Base-by-base conservation (phyloP, 371 early-diverging fungal species). In the Mortierella polycephala region DNA sequence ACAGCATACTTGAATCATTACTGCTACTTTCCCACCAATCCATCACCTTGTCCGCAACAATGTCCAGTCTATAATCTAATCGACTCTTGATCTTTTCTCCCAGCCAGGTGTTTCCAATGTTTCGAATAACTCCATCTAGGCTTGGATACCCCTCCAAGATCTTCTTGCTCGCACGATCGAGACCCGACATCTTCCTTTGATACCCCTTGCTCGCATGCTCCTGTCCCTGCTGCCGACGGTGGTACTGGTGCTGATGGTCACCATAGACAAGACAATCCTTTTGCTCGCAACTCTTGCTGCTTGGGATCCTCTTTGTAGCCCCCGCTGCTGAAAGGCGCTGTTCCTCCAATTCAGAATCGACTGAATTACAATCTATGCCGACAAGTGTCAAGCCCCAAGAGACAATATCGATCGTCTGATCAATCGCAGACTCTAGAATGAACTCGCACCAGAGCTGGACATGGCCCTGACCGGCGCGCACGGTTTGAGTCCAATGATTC, bases 391-490 rank as follows among this genome's bases (percentile, higher is more conserved):
- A 7, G 1, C 77, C 72, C 44, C 63, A 20, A 11, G 64, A 61
- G 9, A 71, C 55, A 51, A 67, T 51, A 39, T 77, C 77, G 30
- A 77, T 67, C 53, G 63, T 2, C 52, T 64, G 71, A n/a, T 77
- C 77, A 44, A 77, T 55, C 30, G 69, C 64, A 49, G 46, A 14
- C 49, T 67, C 71, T 7, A 77, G 41, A 10, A 77, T 21, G 56
- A 72, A 77, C 51, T 71, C 69, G 60, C 79, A 72, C 79, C 79
- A 77, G 41, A 61, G 66, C 45, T 60, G 69, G 66, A 77, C 71
- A 47, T 77, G 79, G 11, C 57, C 69, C 41, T 72, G 72, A 0
- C 79, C 79, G 0, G 69, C 69, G 55, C 69, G 69, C 16, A 77
- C 72, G 5, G 65, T 62, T 40, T 58, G 69, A 55, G 65, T 77